Evolutionary conservation across 345 rosid species (phyloP).

Genomic region (Viola odorata): DNA sequence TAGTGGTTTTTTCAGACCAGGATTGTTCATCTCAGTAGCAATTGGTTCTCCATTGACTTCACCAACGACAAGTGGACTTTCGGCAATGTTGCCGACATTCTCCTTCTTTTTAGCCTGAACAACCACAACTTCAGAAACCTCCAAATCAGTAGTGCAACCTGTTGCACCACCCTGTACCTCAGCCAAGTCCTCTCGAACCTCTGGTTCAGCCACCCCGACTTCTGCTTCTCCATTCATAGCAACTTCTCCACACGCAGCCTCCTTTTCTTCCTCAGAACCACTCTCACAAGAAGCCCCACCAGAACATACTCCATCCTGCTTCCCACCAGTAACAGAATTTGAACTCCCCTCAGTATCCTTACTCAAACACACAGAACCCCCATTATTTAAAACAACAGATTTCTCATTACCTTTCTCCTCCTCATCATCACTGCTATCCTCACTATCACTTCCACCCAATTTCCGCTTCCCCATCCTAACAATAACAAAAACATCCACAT

Average conservation of each 20-base stretch:
- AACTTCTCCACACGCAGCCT: slow-evolving; percentile 14
- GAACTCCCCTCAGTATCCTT: slow-evolving; percentile 53
- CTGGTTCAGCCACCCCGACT: slow-evolving; percentile 22
- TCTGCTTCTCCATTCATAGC: too few species aligned
- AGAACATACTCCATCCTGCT: slow-evolving; percentile 30
- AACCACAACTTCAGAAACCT: slow-evolving; percentile 21
- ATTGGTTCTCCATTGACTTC: slow-evolving; percentile 20
- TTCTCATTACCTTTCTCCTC: slow-evolving; percentile 50
- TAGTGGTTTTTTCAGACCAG: slow-evolving; percentile 42
- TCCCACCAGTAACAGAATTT: slow-evolving; percentile 41
- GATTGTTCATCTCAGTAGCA: slow-evolving; percentile 9
- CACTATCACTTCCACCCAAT: slow-evolving; percentile 60
- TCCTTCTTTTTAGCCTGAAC: slow-evolving; percentile 23
- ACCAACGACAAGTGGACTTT: slow-evolving; percentile 8
- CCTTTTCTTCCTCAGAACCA: slow-evolving; percentile 64
- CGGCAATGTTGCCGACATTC: slow-evolving; percentile 17
- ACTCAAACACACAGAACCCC: slow-evolving; percentile 32
- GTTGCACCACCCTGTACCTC: slow-evolving; percentile 3
- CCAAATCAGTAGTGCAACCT: slow-evolving; percentile 17
- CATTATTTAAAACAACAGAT: slow-evolving; percentile 46
- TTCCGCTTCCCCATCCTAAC: slow-evolving; percentile 80
- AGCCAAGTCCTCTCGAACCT: slow-evolving; percentile 15
- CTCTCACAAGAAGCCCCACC: slow-evolving; percentile 38
- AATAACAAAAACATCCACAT: slow-evolving; percentile 1
- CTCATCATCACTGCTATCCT: slow-evolving; percentile 43